Base-by-base conservation (phyloP, 2,329 filamentous ascomycete species). In the Cylindrodendrum hubeiense region DNA sequence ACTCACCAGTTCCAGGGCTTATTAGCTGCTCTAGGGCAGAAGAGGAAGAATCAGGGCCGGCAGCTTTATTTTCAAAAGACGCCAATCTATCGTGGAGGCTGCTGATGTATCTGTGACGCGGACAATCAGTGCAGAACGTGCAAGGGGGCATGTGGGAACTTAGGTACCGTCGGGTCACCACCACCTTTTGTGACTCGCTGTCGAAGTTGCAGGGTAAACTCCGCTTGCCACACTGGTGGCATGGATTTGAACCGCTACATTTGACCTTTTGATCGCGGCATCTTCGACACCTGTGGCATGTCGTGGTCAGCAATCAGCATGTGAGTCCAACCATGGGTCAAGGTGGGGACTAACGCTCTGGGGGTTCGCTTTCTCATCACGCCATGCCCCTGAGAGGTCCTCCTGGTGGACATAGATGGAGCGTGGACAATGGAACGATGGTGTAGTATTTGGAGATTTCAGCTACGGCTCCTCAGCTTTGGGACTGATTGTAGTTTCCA, bases 201-300 rank as follows among this genome's bases (percentile, higher is more conserved):
- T 55, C 59, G 30, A 49, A 62, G 28, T 62, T 17, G 12, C 59
- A 62, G 5, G 33, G 24, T 6, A 62, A 22, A 28, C 24, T 41
- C 7, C 51, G 46, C 43, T 41, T 62, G 12, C n/a, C 44, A n/a
- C 59, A 62, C 34, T 33, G 51, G 15, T 30, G 21, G n/a, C 59
- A 62, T 17, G 59, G 59, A 15, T 28, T 10, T 4, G 51, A 17
- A 5, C 59, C 59, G 10, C 19, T 49, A 17, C 59, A 62, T 17
- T 34, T 49, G 8, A 62, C 50, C 43, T 62, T 62, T 24, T 62
- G 59, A 10, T 62, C 51, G 15, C 59, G 51, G 39, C 59, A 62
- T 62, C 59, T 49, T 19, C 26, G 50, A 21, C 51, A 62, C 1
- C 59, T 62, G n/a, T n/a, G n/a, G n/a, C n/a, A n/a, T n/a, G n/a